These are phyloP conservation scores for Neonectria punicea DNA, from an alignment of 2,329 filamentous ascomycete genomes.

Conservation along the genomic window DNA sequence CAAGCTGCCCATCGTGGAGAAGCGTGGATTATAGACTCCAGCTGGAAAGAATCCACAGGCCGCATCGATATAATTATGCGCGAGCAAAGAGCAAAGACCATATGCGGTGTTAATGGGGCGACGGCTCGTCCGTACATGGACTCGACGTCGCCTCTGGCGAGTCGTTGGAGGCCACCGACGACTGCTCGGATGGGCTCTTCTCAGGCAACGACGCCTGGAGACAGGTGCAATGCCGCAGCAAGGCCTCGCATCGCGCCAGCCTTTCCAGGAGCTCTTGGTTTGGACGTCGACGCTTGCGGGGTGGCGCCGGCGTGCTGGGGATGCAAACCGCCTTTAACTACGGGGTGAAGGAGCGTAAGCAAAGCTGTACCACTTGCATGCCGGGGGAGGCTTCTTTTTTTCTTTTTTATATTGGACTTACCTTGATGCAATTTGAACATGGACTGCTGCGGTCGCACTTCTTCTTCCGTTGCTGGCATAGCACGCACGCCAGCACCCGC, in stretches of 20 bases:
- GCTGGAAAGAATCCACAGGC: neutral
- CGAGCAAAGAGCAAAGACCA: neutral
- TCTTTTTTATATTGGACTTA: constrained; percentile 9
- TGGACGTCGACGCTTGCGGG: constrained; percentile 43
- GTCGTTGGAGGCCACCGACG: constrained; percentile 17
- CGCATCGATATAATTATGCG: neutral
- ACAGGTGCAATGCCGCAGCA: constrained; percentile 42
- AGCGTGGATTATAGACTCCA: neutral
- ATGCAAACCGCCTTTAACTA: constrained; percentile 41
- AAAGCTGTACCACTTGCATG: neutral
- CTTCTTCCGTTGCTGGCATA: constrained; percentile 49
- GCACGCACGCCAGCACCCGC: constrained; percentile 40
- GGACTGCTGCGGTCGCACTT: constrained; percentile 47
- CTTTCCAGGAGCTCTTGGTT: constrained; percentile 44
- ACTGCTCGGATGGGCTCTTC: constrained; percentile 20
- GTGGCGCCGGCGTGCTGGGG: constrained; percentile 43
- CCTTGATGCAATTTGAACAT: constrained; percentile 45
- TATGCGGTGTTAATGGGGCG: constrained; percentile 6
- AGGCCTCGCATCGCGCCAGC: constrained; percentile 38
- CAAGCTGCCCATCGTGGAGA: neutral
- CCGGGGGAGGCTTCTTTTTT: too few relatives aligned
- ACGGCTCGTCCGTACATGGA: constrained; percentile 5
- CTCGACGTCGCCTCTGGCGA: constrained; percentile 23
- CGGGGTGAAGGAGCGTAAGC: neutral
- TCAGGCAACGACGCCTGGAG: constrained; percentile 32